A percentile compares a stretch with the other conserved stretches of the same genome.
phyloP scores from a whole-genome alignment of 2,329 filamentous ascomycete genomes.

The Bertia moriformis region DNA sequence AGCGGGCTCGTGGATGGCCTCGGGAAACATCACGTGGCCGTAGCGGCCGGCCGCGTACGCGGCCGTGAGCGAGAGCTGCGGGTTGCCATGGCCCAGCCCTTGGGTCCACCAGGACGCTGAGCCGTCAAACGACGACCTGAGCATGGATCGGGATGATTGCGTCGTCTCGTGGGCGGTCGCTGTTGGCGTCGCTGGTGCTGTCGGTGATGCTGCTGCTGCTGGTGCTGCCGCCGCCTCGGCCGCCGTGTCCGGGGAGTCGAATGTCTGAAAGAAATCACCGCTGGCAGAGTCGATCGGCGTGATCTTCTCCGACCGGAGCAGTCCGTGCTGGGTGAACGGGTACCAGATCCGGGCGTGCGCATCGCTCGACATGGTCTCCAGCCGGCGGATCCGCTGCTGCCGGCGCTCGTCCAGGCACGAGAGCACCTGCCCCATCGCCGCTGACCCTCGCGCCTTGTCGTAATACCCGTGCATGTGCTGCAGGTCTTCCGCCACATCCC shows the following conservation, averaged over 20 bases:
- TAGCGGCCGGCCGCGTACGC: slow-evolving; percentile 73
- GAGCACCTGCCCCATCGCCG: slow-evolving; percentile 27
- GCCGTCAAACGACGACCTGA: slow-evolving; percentile 62
- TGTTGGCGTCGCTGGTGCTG: too few species aligned
- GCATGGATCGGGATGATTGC: slow-evolving; percentile 16
- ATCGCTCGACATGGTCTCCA: slow-evolving; percentile 44
- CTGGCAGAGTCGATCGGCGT: slow-evolving; percentile 67
- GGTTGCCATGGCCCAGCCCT: slow-evolving; percentile 67
- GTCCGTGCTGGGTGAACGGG: slow-evolving; percentile 69
- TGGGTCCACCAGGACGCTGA: slow-evolving; percentile 90
- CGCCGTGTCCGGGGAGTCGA: too few species aligned
- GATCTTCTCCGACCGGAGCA: slow-evolving; percentile 45
- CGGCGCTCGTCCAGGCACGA: slow-evolving; percentile 37
- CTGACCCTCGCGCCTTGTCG: slow-evolving; percentile 20
- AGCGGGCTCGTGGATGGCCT: slow-evolving; percentile 65
- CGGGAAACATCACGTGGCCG: slow-evolving; percentile 79
- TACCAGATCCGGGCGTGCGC: slow-evolving; percentile 66
- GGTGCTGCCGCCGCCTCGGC: slow-evolving; percentile 1
- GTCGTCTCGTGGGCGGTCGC: slow-evolving; percentile 3
- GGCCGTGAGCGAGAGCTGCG: slow-evolving; percentile 56
- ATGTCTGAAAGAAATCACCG: slow-evolving; percentile 63
- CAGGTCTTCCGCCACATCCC: slow-evolving; percentile 28
- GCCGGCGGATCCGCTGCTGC: slow-evolving; percentile 32
- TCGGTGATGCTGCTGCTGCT: slow-evolving; percentile 1
- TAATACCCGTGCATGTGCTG: slow-evolving; percentile 54